Conservation (phyloP, 495 filamentous ascomycete genomes). For the Neurospora sp. region DNA sequence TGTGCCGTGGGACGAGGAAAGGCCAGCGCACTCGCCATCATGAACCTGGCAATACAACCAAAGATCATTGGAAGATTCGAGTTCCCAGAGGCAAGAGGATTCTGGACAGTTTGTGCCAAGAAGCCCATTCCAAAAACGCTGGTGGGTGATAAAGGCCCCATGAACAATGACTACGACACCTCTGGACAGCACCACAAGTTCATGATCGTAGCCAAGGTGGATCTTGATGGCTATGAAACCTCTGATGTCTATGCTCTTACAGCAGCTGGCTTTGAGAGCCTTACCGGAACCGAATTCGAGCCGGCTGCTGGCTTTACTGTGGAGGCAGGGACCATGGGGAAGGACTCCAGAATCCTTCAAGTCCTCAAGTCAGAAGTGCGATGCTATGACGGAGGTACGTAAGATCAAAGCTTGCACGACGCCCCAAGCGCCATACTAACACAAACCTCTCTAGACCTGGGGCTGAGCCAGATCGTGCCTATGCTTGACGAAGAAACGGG, state of each 20-base stretch:
- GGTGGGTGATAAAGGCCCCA: constrained; percentile 38
- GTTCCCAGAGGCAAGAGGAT: constrained; percentile 47
- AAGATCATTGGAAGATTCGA: constrained; percentile 50
- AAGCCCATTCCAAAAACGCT: constrained; percentile 46
- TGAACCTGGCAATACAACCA: constrained; percentile 67
- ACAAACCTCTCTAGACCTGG: constrained; percentile 50
- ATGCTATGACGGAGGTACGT: constrained; percentile 77
- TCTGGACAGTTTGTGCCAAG: constrained; percentile 55
- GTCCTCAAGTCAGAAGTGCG: constrained; percentile 74
- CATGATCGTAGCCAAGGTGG: constrained; percentile 56
- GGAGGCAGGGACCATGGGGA: constrained; percentile 67
- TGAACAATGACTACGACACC: constrained; percentile 40
- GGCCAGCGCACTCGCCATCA: constrained; percentile 59
- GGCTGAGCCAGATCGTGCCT: constrained; percentile 78
- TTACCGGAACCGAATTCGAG: constrained; percentile 74
- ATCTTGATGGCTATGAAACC: constrained; percentile 43
- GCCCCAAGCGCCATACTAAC: constrained; percentile 13
- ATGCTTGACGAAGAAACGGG: constrained; percentile 81
- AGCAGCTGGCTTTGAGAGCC: constrained; percentile 52
- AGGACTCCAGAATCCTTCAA: constrained; percentile 69
- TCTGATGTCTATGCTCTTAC: constrained; percentile 54
- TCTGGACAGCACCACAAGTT: constrained; percentile 54
- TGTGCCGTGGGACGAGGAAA: constrained; percentile 57
- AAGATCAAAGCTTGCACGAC: constrained; percentile 10
- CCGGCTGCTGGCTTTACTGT: constrained; percentile 73